Conservation (phyloP, 2,329 filamentous ascomycete species). For the Microascus cirrosus region DNA sequence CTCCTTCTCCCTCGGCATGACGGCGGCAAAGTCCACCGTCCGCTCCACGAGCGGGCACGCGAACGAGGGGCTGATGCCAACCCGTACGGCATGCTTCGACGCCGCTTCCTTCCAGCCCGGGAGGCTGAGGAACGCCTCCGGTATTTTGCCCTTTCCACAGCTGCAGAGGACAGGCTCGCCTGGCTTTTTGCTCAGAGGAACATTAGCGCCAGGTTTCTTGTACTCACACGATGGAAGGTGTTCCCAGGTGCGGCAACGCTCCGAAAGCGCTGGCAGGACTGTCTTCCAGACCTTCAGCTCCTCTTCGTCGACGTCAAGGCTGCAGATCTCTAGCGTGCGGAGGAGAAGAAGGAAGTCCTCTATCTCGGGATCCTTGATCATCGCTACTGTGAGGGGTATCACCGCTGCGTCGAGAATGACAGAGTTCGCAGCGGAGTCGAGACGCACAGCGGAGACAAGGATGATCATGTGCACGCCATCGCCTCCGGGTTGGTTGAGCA, state of each 20-base stretch:
- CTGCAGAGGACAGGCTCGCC: constrained; percentile 26
- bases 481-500: constrained; percentile 1
- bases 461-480: constrained; percentile 12
- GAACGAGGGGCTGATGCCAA: constrained; percentile 46
- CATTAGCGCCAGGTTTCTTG: constrained; percentile 13
- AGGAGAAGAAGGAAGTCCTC: constrained; percentile 26
- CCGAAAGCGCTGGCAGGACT: constrained; percentile 28
- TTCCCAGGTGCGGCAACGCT: constrained; percentile 36
- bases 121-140: constrained; percentile 22
- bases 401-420: constrained; percentile 35
- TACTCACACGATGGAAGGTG: constrained; percentile 33
- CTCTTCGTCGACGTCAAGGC: constrained; percentile 45
- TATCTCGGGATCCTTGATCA: constrained; percentile 20
- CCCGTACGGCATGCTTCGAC: constrained; percentile 33
- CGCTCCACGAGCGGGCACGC: constrained; percentile 30
- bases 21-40: constrained; percentile 15
- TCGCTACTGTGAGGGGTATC: constrained; percentile 24
- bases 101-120: constrained; percentile 30
- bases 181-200: constrained; percentile 22
- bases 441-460: constrained; percentile 28
- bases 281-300: constrained; percentile 29
- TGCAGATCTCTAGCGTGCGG: constrained; percentile 21
- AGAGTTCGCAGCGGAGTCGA: constrained; percentile 28
- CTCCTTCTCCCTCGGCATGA: constrained; percentile 2
- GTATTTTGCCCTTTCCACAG: constrained; percentile 20